These are phyloP conservation scores for Fonsecaea multimorphosa DNA, from an alignment of 2,329 filamentous ascomycete species.

Conservation along the genomic window DNA sequence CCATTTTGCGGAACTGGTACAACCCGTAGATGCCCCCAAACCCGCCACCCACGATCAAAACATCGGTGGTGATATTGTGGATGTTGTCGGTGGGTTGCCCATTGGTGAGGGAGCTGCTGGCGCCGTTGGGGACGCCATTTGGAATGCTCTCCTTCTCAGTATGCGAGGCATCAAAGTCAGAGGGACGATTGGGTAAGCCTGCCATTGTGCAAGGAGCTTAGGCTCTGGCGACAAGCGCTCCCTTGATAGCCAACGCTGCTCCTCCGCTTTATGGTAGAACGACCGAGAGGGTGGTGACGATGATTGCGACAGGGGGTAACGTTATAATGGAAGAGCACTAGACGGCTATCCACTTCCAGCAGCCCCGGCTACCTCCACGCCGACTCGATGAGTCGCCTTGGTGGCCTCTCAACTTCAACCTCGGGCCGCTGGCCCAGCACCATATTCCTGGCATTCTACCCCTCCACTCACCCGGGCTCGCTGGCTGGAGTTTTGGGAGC, in stretches of 20 bases:
- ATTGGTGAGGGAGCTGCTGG: background rate
- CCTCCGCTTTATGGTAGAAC: background rate
- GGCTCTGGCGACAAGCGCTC: background rate
- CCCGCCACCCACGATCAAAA: conserved; percentile 41
- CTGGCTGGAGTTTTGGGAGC: background rate
- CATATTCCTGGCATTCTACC: background rate
- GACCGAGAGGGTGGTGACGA: background rate
- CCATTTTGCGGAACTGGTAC: conserved; percentile 58
- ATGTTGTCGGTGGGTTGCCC: conserved; percentile 6
- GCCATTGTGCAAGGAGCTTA: conserved; percentile 1
- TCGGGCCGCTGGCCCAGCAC: conserved; percentile 3
- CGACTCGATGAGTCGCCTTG: background rate
- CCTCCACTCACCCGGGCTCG: background rate
- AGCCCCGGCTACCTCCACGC: background rate
- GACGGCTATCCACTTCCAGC: background rate
- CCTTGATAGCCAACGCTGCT: background rate
- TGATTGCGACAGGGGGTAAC: background rate
- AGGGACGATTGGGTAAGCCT: conserved; percentile 5
- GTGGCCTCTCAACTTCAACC: conserved; percentile 2
- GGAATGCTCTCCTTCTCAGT: background rate
- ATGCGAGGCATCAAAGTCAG: background rate
- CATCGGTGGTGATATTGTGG: conserved; percentile 23
- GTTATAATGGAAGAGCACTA: background rate
- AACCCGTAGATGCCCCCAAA: conserved; percentile 58
- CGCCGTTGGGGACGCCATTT: background rate